Percentiles rank a stretch among this genome's conserved stretches.
These are phyloP conservation scores for Mucor sp. DNA, from an alignment of 371 early-diverging fungal genomes.

Conservation along the genomic window DNA sequence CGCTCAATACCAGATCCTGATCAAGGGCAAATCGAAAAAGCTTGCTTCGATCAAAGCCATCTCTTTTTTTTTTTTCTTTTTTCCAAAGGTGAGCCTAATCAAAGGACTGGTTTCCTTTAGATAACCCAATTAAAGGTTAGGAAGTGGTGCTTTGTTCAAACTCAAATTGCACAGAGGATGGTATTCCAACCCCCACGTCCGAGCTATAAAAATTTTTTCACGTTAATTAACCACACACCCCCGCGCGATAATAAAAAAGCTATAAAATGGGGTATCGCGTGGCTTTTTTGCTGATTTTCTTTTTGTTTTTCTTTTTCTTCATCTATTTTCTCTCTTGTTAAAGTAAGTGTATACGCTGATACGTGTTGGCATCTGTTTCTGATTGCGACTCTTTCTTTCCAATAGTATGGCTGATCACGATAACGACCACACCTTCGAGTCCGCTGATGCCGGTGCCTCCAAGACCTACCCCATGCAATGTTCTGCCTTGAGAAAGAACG, in stretches of 20 bases:
- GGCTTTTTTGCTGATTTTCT: conserved; percentile 16
- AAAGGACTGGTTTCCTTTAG: conserved; percentile 7
- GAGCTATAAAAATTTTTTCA: conserved; percentile 6
- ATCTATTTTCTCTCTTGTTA: conserved; percentile 3
- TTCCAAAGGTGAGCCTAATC: background rate
- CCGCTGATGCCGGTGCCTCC: conserved; percentile 86
- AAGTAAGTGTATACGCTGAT: conserved; percentile 6
- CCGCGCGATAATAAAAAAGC: background rate
- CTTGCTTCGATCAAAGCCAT: background rate
- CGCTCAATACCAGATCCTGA: background rate
- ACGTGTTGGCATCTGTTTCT: background rate
- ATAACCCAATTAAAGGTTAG: conserved; percentile 2
- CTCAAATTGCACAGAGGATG: background rate
- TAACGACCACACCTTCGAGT: conserved; percentile 73
- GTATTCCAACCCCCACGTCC: background rate
- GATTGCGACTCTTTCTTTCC: background rate
- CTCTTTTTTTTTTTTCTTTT: background rate
- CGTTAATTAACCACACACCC: conserved; percentile 3
- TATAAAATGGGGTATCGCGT: conserved; percentile 14
- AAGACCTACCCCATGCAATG: conserved; percentile 96
- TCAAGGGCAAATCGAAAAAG: background rate
- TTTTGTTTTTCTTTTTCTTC: conserved; percentile 6
- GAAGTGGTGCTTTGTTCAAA: background rate
- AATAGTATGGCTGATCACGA: conserved; percentile 58
- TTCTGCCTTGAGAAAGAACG: conserved; percentile 98